phyloP scores from a whole-genome alignment of 495 filamentous ascomycete species.

The Aspergillus conjunctus region DNA sequence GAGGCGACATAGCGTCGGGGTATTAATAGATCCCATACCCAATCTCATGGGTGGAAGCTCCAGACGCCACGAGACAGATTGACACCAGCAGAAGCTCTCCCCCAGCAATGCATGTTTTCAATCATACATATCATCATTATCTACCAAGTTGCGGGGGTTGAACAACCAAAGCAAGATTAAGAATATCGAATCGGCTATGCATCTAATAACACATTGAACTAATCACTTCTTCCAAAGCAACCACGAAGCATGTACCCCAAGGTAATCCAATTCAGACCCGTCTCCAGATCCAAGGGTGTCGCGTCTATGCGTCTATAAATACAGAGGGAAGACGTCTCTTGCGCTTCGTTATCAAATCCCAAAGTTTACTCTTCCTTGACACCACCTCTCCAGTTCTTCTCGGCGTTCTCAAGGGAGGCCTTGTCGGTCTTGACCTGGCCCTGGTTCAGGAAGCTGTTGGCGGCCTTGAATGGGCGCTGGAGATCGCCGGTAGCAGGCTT shows the following conservation, averaged over 20 bases:
- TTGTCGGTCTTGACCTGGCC: constrained; percentile 88
- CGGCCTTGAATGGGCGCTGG: constrained; percentile 91
- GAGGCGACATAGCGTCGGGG: no score
- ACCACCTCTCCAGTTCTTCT: constrained; percentile 82
- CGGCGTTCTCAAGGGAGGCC: constrained; percentile 87
- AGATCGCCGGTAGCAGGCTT: constrained; percentile 89
- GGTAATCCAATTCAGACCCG: constrained; percentile 8
- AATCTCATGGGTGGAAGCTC: no score
- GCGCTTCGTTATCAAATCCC: constrained; percentile 1
- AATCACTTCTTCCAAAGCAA: not conserved
- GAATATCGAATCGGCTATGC: constrained; percentile 1
- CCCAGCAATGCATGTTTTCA: not conserved
- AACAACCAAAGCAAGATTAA: not conserved
- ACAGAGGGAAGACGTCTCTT: constrained; percentile 18
- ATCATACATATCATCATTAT: not conserved
- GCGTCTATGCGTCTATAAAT: constrained; percentile 26
- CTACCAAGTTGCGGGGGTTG: not conserved
- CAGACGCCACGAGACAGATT: no score
- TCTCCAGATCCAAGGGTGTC: constrained; percentile 5
- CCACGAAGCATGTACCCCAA: not conserved
- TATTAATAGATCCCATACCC: no score
- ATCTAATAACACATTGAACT: constrained; percentile 5
- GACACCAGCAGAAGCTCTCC: not conserved
- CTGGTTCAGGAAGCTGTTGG: constrained; percentile 76
- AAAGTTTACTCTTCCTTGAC: constrained; percentile 82